Evolutionary conservation across 2,329 filamentous ascomycete genomes (phyloP), one percentile per base, ranked within the genome.

Genomic region (Claviceps spartinae): DNA sequence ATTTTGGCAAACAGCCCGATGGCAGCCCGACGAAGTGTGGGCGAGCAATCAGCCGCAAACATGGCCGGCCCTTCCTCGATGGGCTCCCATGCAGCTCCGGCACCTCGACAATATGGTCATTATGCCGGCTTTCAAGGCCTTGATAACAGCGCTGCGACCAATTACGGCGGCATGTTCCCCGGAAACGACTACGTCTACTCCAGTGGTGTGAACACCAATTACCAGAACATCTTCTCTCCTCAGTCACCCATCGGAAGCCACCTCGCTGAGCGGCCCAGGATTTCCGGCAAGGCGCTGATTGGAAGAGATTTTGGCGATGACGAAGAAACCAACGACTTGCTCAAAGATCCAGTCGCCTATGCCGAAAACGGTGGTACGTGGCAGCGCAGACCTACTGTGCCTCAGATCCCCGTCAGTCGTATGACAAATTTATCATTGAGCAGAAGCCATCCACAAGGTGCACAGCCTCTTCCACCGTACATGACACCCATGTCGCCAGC

Each of bases 191-290:
- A 85, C 48, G 71, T 77, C n/a, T 75, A 76, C 49, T 72, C 77
- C 2, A 79, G 82, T 3, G 80, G 82, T 36, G 68, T 71, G 4
- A 75, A 65, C 62, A 64, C 69, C 16, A 71, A 74, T 54, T 80
- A 80, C 58, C 79, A 82, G 57, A 81, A 72, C 55, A 68, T 87
- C 26, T 89, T 88, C 67, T 85, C 83, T 13, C 80, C 83, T 1
- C 83, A 85, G 58, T 88, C 85, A 5, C 85, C 85, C 1, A 82
- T 88, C 51, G 82, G 80, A 43, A 85, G 82, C 61, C 79, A 84
- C 50, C 72, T 85, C n/a, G 72, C 72, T n/a, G 81, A 83, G 54
- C 73, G 76, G 48, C 68, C 72, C 16, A 74, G 79, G 52, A 72
- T 79, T 40, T 78, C 79, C 2, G 83, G 85, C 58, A 88, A 88